These are phyloP conservation scores for Ophiostoma ulmi DNA, from an alignment of 2,329 filamentous ascomycete genomes.

Conservation along the genomic window DNA sequence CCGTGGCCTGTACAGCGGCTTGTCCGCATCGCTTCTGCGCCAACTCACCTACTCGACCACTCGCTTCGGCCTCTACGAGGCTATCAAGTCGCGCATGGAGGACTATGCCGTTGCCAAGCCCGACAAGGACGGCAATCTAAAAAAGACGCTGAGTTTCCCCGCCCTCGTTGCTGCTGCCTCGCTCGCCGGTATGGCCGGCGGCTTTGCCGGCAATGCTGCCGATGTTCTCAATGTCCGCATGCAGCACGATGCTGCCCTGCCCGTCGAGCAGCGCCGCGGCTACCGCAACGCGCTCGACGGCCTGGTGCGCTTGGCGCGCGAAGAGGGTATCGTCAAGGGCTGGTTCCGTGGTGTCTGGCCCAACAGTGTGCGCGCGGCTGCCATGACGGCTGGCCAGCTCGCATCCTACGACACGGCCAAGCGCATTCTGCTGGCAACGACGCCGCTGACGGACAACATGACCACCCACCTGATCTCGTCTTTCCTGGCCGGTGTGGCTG, in stretches of 20 bases:
- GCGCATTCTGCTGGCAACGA: slow-evolving; percentile 58
- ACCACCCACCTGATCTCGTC: slow-evolving; percentile 73
- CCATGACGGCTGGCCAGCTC: slow-evolving; percentile 82
- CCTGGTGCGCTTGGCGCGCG: slow-evolving; percentile 75
- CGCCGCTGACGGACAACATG: slow-evolving; percentile 64
- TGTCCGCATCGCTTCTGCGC: slow-evolving; percentile 86
- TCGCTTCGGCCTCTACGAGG: slow-evolving; percentile 93
- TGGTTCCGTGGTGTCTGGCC: slow-evolving; percentile 84
- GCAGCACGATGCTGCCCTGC: slow-evolving; percentile 85
- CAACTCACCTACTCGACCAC: slow-evolving; percentile 96
- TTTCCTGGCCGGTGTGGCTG: slow-evolving; percentile 73
- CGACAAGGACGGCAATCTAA: slow-evolving; percentile 27
- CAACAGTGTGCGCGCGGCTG: slow-evolving; percentile 72
- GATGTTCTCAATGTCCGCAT: slow-evolving; percentile 97
- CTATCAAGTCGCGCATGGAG: slow-evolving; percentile 70
- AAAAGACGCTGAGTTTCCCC: slow-evolving; percentile 53
- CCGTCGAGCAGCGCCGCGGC: slow-evolving; percentile 67
- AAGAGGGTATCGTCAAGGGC: slow-evolving; percentile 64
- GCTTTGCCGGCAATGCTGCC: slow-evolving; percentile 85
- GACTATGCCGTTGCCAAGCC: slow-evolving; percentile 26
- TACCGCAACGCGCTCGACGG: slow-evolving; percentile 88
- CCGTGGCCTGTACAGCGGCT: slow-evolving; percentile 80
- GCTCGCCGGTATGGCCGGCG: slow-evolving; percentile 79
- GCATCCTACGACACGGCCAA: slow-evolving; percentile 85
- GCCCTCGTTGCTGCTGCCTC: slow-evolving; percentile 79